These are phyloP conservation scores for Epichloe scottii DNA, from an alignment of 2,329 filamentous ascomycete species.

Conservation along the genomic window DNA sequence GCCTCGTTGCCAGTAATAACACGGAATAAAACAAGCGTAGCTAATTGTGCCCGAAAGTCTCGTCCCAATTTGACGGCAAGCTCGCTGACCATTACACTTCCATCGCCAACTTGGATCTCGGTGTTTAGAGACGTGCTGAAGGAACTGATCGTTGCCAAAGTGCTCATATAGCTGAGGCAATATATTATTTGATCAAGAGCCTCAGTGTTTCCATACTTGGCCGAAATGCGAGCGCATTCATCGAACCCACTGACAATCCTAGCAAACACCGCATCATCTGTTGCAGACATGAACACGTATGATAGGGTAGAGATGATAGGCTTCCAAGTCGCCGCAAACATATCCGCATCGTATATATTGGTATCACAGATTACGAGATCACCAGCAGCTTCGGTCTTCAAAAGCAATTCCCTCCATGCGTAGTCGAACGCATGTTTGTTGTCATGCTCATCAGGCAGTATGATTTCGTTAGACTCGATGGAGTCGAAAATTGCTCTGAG, in stretches of 20 bases:
- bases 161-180: conserved; percentile 82
- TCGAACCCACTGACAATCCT: conserved; percentile 90
- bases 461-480: conserved; percentile 89
- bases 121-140: conserved; percentile 86
- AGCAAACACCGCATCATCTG: conserved; percentile 88
- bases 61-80: conserved; percentile 90
- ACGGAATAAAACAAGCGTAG: conserved; percentile 88
- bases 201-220: conserved; percentile 69
- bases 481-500: conserved; percentile 79
- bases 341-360: conserved; percentile 92
- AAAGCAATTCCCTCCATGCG: conserved; percentile 86
- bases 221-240: conserved; percentile 87
- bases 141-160: conserved; percentile 60
- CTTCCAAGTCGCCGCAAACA: conserved; percentile 94
- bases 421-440: conserved; percentile 95
- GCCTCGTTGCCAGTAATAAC: conserved; percentile 78
- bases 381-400: conserved; percentile 69
- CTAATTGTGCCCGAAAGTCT: conserved; percentile 86
- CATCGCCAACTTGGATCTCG: conserved; percentile 83
- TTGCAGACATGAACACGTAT: conserved; percentile 98
- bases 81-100: conserved; percentile 96
- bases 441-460: conserved; percentile 91
- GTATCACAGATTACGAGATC: conserved; percentile 71
- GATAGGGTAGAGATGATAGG: conserved; percentile 89
- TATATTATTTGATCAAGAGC: conserved; percentile 88